phyloP scores from a whole-genome alignment of 164 flowering plant genomes.

The Platanus orientalis region DNA sequence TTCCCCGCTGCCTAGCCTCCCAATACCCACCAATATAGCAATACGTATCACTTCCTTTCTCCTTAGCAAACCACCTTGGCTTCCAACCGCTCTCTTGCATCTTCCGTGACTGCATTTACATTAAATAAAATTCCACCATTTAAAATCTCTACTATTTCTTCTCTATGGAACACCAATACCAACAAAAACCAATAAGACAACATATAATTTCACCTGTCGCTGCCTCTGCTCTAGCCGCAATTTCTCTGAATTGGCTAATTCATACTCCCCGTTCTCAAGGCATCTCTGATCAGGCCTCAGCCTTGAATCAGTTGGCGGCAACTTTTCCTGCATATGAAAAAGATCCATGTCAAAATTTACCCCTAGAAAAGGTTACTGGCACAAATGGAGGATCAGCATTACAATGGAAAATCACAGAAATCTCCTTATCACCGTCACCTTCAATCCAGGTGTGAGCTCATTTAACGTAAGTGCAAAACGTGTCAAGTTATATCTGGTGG shows the following conservation, averaged over 20 bases:
- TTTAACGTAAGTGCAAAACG: conserved; percentile 69
- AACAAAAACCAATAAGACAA: too few relatives aligned
- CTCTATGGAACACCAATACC: neutral
- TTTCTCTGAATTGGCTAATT: conserved; percentile 88
- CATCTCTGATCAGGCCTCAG: conserved; percentile 88
- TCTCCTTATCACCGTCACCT: conserved; percentile 36
- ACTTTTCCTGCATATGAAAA: conserved; percentile 55
- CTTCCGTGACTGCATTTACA: conserved; percentile 51
- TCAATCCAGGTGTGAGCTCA: conserved; percentile 68
- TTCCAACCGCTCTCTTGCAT: conserved; percentile 92
- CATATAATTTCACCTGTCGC: conserved; percentile 55
- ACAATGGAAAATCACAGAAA: neutral
- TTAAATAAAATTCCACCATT: neutral
- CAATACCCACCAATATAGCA: conserved; percentile 73
- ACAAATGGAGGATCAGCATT: neutral
- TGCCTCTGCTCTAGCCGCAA: conserved; percentile 87
- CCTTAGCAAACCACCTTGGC: conserved; percentile 74
- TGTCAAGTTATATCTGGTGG: conserved; percentile 70
- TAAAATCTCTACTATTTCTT: neutral
- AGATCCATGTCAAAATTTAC: neutral
- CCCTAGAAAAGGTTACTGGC: neutral
- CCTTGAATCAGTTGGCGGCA: conserved; percentile 94
- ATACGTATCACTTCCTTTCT: conserved; percentile 48
- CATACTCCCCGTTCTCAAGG: conserved; percentile 87
- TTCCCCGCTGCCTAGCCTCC: conserved; percentile 66